Conservation (phyloP, 441 rosid genomes). For the Dalechampia spathulata region DNA sequence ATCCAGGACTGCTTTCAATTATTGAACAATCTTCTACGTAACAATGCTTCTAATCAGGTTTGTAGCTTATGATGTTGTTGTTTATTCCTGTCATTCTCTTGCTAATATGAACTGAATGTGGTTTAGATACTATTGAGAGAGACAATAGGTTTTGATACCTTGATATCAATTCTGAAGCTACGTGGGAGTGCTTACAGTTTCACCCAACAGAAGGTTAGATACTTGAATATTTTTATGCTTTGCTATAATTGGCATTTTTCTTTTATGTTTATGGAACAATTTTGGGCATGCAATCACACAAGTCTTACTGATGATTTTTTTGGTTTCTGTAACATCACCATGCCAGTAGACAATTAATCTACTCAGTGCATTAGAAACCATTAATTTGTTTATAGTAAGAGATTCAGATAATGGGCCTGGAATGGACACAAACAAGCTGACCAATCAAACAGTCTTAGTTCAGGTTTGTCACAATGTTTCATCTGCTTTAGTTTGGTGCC, state of each 20-base stretch:
- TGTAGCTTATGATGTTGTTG: conserved; percentile 15
- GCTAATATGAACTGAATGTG: conserved; percentile 21
- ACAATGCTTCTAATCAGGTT: conserved; percentile 88
- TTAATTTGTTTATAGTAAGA: conserved; percentile 72
- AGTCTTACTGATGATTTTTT: conserved; percentile 39
- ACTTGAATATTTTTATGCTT: conserved; percentile 22
- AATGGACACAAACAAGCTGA: conserved; percentile 65
- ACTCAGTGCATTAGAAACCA: conserved; percentile 78
- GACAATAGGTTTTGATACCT: conserved; percentile 79
- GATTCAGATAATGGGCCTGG: conserved; percentile 60
- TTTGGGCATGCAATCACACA: conserved; percentile 9
- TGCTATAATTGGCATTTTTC: conserved; percentile 3
- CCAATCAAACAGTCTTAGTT: conserved; percentile 75
- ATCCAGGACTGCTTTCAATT: conserved; percentile 86
- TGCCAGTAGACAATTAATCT: conserved; percentile 96
- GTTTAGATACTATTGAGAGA: conserved; percentile 79
- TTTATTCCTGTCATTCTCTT: conserved; percentile 6
- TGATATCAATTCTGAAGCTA: conserved; percentile 66
- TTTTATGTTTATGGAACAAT: conserved; percentile 9
- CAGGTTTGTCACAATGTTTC: conserved; percentile 48
- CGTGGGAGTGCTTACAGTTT: conserved; percentile 78
- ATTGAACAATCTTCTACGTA: conserved; percentile 87
- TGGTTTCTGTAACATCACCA: conserved; percentile 35
- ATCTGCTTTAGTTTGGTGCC: conserved; percentile 1
- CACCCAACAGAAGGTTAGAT: conserved; percentile 96